Evolutionary conservation across 2,329 filamentous ascomycete genomes (phyloP).

Genomic region (Conoideocrella luteorostrata): DNA sequence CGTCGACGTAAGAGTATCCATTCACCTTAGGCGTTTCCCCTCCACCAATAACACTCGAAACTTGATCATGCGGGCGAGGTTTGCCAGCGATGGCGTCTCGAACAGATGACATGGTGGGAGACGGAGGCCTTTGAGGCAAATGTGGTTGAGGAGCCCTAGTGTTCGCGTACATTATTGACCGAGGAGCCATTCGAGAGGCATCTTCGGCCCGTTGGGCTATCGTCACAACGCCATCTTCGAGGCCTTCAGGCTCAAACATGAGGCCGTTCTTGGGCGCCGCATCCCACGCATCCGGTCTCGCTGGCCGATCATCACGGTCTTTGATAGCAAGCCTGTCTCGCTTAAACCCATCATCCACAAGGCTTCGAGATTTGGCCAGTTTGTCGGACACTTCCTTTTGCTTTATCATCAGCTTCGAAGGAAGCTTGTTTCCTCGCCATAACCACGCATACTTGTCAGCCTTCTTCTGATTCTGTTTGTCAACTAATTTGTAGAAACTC

Average conservation of each 20-base stretch:
- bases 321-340: slow-evolving; percentile 56
- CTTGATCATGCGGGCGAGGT: slow-evolving; percentile 55
- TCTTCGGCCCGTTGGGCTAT: slow-evolving; percentile 62
- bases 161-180: slow-evolving; percentile 72
- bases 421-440: slow-evolving; percentile 82
- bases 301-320: slow-evolving; percentile 64
- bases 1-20: slow-evolving; percentile 90
- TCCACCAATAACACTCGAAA: slow-evolving; percentile 50
- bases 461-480: slow-evolving; percentile 80
- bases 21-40: slow-evolving; percentile 85
- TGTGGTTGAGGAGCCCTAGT: slow-evolving; percentile 63
- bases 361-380: slow-evolving; percentile 37
- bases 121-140: slow-evolving; percentile 49
- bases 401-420: slow-evolving; percentile 67
- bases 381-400: slow-evolving; percentile 56
- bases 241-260: slow-evolving; percentile 73
- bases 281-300: slow-evolving; percentile 71
- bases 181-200: slow-evolving; percentile 67
- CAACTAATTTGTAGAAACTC: slow-evolving; percentile 86
- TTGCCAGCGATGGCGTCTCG: slow-evolving; percentile 76
- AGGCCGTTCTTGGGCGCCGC: slow-evolving; percentile 69
- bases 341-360: slow-evolving; percentile 52
- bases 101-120: slow-evolving; percentile 78
- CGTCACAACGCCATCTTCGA: slow-evolving; percentile 55
- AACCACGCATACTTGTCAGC: slow-evolving; percentile 85